These are phyloP conservation scores for Oenanthe sinensis DNA, from an alignment of 129 eudicot genomes.

Conservation along the genomic window DNA sequence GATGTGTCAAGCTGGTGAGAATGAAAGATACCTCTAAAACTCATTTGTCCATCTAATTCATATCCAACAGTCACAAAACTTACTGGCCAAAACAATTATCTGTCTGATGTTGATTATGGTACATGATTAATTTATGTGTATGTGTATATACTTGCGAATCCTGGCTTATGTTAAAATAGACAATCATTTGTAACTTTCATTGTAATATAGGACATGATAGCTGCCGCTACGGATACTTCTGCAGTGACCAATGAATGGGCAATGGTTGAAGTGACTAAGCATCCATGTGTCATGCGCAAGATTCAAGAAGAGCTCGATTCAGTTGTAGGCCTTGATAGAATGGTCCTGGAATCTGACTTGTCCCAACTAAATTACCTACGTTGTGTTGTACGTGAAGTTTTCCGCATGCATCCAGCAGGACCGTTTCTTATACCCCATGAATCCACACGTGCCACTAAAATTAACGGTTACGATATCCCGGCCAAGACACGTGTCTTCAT, in stretches of 20 bases:
- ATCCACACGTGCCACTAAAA: conserved; percentile 56
- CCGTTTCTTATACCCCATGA: conserved; percentile 97
- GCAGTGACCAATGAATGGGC: conserved; percentile 98
- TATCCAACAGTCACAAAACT: neutral
- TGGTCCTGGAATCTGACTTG: conserved; percentile 73
- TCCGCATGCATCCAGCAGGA: conserved; percentile 95
- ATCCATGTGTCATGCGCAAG: conserved; percentile 63
- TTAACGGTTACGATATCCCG: conserved; percentile 82
- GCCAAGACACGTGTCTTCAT: conserved; percentile 90
- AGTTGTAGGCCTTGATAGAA: conserved; percentile 57
- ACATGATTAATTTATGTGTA: neutral
- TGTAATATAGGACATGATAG: conserved; percentile 75
- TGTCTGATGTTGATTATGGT: neutral
- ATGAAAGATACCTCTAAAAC: neutral
- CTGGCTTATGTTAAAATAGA: neutral
- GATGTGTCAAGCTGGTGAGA: neutral
- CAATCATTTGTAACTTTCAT: neutral
- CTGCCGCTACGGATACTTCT: conserved; percentile 93
- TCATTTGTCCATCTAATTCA: neutral
- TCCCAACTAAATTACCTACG: conserved; percentile 65
- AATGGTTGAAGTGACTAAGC: conserved; percentile 80
- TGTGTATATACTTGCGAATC: neutral
- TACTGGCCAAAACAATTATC: neutral
- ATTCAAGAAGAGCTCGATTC: conserved; percentile 77
- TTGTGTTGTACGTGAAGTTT: conserved; percentile 80